These are phyloP conservation scores for Gaeumannomyces sp. DNA, from an alignment of 2,329 filamentous ascomycete species.

Conservation along the genomic window DNA sequence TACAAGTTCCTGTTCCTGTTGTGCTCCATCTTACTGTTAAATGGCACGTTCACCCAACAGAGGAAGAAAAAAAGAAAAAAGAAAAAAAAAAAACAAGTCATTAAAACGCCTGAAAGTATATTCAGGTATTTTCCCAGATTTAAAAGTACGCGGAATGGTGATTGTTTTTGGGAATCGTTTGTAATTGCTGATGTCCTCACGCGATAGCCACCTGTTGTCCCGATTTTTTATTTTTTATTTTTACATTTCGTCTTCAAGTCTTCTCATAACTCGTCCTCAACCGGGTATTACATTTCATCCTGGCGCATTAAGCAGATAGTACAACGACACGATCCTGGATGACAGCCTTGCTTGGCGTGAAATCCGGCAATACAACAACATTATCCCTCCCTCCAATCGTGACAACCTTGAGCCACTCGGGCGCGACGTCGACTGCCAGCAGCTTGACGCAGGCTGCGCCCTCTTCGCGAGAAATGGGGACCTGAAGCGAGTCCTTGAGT, in stretches of 20 bases:
- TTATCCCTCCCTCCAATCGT: constrained; percentile 48
- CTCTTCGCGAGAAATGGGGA: constrained; percentile 48
- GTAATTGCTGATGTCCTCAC: no score
- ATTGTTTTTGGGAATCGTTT: no score
- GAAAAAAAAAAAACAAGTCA: no score
- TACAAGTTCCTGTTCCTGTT: no score
- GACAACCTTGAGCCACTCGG: constrained; percentile 49
- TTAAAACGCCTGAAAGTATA: no score
- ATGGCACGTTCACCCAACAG: no score
- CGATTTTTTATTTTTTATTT: no score
- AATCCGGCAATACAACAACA: constrained; percentile 45
- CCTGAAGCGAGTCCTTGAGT: constrained; percentile 60
- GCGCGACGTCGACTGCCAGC: constrained; percentile 48
- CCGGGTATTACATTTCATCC: background rate
- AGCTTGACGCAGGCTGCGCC: constrained; percentile 42
- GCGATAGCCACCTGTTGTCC: no score
- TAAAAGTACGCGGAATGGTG: no score
- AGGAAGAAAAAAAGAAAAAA: no score
- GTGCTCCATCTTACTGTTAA: background rate
- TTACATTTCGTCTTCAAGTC: background rate
- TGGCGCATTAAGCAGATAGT: constrained; percentile 4
- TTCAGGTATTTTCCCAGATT: no score
- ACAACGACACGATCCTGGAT: constrained; percentile 26
- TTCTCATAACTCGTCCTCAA: background rate
- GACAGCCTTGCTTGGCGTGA: constrained; percentile 26